Evolutionary conservation across 1,139 yeast species (phyloP), one percentile per base, ranked within the genome.

Genomic region (Candida frijolesensis): DNA sequence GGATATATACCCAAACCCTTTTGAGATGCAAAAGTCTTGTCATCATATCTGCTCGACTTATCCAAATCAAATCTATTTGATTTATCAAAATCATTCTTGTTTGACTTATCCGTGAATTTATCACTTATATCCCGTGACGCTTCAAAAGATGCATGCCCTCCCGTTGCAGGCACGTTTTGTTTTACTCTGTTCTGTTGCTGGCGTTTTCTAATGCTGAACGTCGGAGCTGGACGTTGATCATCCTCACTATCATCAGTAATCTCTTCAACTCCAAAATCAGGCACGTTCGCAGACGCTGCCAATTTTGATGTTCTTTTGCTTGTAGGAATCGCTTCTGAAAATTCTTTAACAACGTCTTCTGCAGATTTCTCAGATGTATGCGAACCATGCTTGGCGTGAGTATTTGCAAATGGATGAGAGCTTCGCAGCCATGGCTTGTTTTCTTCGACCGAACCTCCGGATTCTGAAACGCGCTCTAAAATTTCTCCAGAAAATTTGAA

Each of bases 241-340:
- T 53, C 60, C 39, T 71, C 74, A 50, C 71, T 65, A 44, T 67
- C 73, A 44, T 66, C 73, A 7, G 60, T 57, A 3, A 68, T 67
- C 56, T 73, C 78, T 54, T 73, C 78, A 45, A 72, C 73, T 6
- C 77, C 78, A 57, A 67, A 71, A 51, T 72, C 77, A 2, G 70
- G 71, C 4, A 67, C 59, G 2, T 7, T 27, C 12, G 56, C 51
- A 11, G 51, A 45, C 2, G 54, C 46, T 11, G 49, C 47, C 35
- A 46, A 22, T 14, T 44, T 39, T 14, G 44, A 39, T 29, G 30
- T 41, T 30, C 40, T 45, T 32, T 46, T 48, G 6, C 47, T 37
- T 12, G 49, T 38, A 14, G 57, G 57, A n/a, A 57, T 43, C 7
- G 57, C 22, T 14, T 53, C 48, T 2, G 54, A 39, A 49, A 56